Evolutionary conservation across 805 yeast genomes (phyloP).

Genomic region (Ogataea paradorogensis): DNA sequence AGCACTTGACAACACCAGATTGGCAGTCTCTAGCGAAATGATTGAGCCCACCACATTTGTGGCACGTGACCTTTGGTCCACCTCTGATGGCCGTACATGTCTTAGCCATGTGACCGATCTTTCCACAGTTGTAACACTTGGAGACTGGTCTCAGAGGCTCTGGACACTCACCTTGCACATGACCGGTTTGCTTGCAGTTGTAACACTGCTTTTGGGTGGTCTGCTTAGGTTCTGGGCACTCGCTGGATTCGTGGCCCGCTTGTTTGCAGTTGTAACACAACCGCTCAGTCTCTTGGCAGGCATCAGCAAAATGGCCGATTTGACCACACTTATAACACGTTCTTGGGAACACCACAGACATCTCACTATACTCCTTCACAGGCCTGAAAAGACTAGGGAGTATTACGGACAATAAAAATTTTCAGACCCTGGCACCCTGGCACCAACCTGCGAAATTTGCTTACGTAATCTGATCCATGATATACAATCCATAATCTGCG

Average conservation of each 20-base stretch:
- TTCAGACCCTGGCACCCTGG: constrained; percentile 8
- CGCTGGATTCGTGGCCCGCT: constrained; percentile 86
- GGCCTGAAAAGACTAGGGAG: constrained; percentile 1
- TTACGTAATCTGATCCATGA: constrained; percentile 28
- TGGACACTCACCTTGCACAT: constrained; percentile 82
- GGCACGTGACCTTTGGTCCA: constrained; percentile 56
- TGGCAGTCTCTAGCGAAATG: constrained; percentile 91
- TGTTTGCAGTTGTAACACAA: constrained; percentile 90
- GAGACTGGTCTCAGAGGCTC: constrained; percentile 52
- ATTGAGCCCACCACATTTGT: constrained; percentile 91
- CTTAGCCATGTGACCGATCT: constrained; percentile 79
- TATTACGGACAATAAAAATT: constrained; percentile 9
- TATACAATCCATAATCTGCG: constrained; percentile 34
- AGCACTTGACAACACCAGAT: constrained; percentile 66
- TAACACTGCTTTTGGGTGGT: constrained; percentile 84
- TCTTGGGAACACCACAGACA: constrained; percentile 44
- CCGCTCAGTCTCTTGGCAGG: constrained; percentile 79
- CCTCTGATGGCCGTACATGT: constrained; percentile 44
- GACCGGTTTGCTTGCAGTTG: constrained; percentile 90
- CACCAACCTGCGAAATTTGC: constrained; percentile 1
- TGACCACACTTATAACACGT: constrained; percentile 92
- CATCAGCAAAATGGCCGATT: constrained; percentile 86
- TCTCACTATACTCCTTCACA: constrained; percentile 15
- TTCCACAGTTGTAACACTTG: constrained; percentile 78
- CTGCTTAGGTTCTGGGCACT: constrained; percentile 86